Evolutionary conservation across 768 basidiomycete species (phyloP), one percentile per base, ranked within the genome.

Genomic region (Phanerochaete sordida): DNA sequence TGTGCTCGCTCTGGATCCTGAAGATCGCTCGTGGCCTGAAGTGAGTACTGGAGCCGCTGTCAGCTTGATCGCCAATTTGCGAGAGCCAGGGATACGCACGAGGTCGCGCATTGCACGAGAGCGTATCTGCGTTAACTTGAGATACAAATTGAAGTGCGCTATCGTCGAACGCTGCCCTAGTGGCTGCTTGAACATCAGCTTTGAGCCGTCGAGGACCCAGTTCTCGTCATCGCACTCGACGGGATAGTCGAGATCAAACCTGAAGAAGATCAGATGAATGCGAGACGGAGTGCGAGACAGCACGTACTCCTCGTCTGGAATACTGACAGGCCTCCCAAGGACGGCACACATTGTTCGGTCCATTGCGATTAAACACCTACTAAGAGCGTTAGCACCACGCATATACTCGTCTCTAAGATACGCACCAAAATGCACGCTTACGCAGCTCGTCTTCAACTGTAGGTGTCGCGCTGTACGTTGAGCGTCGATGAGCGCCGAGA

Each of bases 341-440:
- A 74, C 72, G 0, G 78, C 69, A 45, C 83, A 81, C 23, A 76
- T 57, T 26, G 72, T 56, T 49, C 82, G 69, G 65, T 86, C 84
- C 27, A 82, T 65, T 26, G 61, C n/a, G 46, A 83, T 66, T 12
- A 84, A 73, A 1, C 79, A 75, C 83, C 84, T 84, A 51, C 13
- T 15, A 12, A 33, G 30, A 3, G 28, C 7, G 4, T 28, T 11
- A 24, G 26, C 6, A 35, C 7, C 33, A 13, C 13, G 33, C 33
- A 35, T n/a, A n/a, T n/a, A 51, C 49, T 27, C 33, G 4, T n/a
- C n/a, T 13, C 33, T 13, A 35, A 35, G 33, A 35, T 13, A 35
- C 53, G 21, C 79, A 81, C 89, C 88, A 91, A 68, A 92, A 91
- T 0, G 85, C 85, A 27, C 92, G 82, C 69, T 89, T 91, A 82